Evolutionary conservation across 2,329 filamentous ascomycete species (phyloP).

Genomic region (Zasmidium citrigriseum): DNA sequence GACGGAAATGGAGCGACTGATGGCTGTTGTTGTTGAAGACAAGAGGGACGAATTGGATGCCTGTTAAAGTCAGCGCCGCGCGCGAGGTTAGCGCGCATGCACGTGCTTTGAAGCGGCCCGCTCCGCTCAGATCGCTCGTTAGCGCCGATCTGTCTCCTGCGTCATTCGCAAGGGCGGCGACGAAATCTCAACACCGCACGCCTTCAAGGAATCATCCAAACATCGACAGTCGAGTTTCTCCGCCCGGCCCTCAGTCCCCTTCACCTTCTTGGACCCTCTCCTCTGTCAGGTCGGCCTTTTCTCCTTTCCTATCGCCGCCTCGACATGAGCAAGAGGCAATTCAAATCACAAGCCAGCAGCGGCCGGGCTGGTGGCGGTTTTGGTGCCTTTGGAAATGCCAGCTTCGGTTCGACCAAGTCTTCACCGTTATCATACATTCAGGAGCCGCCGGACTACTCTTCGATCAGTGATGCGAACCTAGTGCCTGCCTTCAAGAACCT

Average conservation of each 20-base stretch:
- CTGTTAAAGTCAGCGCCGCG: not conserved
- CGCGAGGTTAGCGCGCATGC: not conserved
- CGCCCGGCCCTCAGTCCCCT: too few species aligned
- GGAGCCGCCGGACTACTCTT: slow-evolving; percentile 78
- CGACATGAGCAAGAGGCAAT: slow-evolving; percentile 60
- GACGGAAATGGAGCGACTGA: not conserved
- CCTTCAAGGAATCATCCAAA: not conserved
- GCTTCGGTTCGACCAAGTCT: slow-evolving; percentile 50
- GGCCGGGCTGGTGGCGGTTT: slow-evolving; percentile 50
- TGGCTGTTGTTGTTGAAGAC: not conserved
- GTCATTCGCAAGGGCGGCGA: not conserved
- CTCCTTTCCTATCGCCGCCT: not conserved
- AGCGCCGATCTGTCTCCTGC: not conserved
- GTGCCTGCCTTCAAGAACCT: slow-evolving; percentile 92
- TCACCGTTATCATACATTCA: slow-evolving; percentile 82
- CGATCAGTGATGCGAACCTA: slow-evolving; percentile 75
- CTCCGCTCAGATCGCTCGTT: not conserved
- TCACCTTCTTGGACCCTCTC: not conserved
- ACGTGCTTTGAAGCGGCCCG: not conserved
- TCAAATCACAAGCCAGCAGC: slow-evolving; percentile 65
- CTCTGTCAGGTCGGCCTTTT: not conserved
- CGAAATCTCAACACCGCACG: not conserved
- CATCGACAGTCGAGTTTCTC: not conserved
- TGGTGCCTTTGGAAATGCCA: slow-evolving; percentile 38
- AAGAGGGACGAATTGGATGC: not conserved